Base-by-base conservation (phyloP, 1,284 basidiomycete genomes). In the Leucocoprinus gongylophorus region DNA sequence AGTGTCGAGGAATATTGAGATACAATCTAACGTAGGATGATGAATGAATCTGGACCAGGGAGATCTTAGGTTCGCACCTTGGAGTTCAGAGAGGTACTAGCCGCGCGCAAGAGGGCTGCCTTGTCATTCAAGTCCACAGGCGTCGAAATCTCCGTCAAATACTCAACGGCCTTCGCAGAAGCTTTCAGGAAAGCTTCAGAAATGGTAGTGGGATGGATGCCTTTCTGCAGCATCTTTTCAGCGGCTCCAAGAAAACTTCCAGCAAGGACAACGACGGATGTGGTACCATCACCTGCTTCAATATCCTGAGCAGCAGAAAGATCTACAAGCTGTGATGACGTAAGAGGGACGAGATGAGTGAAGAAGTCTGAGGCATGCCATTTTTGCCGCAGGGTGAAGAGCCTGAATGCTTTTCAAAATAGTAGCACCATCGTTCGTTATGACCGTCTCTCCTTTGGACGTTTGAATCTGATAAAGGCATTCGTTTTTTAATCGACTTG, bases 271-370 rank as follows among this genome's bases (percentile, higher is more conserved):
- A 99, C 97, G 20, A 99, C 97, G 37, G 89, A 90, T 10, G 97
- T 99, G n/a, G 97, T 99, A 21, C 97, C 97, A 69, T 99, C 97
- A 57, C 97, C 97, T 20, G 97, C 97, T 70, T 99, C 97, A 49
- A 99, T 83, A 69, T 99, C 97, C 78, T 99, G 97, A 18, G 97
- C 97, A 51, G 91, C 89, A 44, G 95, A 98, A 28, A 99, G 79
- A 74, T 99, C 97, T 56, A 99, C 97, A 46, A 97, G 80, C 93
- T 93, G 33, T 46, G 42, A 26, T 46, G 12, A 51, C 29, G 56
- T 60, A 50, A 55, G 45, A 54, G 41, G n/a, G 40, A 48, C 48
- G 42, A 40, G 39, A 33, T 23, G 33, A 33, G 8, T 20, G 6
- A 28, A 50, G 49, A 46, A 38, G 47, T 40, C 28, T 37, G 45